phyloP scores from a whole-genome alignment of 768 basidiomycete species.

The Tylopilus felleus region DNA sequence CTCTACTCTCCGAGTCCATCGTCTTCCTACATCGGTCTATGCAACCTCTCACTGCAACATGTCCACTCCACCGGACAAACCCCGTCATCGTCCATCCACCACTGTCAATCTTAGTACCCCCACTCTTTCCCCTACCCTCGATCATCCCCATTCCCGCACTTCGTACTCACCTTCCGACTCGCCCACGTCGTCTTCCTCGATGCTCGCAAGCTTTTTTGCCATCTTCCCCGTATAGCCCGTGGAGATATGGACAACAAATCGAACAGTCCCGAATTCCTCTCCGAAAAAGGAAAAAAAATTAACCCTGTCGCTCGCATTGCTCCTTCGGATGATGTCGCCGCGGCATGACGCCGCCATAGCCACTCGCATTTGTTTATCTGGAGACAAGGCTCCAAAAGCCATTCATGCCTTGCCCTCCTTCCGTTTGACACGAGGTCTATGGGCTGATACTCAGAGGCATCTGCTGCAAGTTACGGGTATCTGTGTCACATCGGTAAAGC shows the following conservation, averaged over 20 bases:
- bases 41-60: conserved; percentile 28
- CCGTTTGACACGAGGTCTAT: conserved; percentile 58
- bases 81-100: conserved; percentile 12
- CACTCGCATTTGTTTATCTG: conserved; percentile 74
- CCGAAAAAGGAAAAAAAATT: conserved; percentile 17
- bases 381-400: conserved; percentile 56
- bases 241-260: conserved; percentile 76
- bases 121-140: conserved; percentile 18
- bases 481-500: conserved; percentile 98
- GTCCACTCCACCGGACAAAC: conserved; percentile 34
- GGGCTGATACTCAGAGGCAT: conserved; percentile 93
- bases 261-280: conserved; percentile 1
- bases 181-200: conserved; percentile 34
- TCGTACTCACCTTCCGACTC: conserved; percentile 21
- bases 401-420: conserved; percentile 52
- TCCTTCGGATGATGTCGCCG: conserved; percentile 60
- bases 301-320: conserved; percentile 28
- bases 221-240: conserved; percentile 90
- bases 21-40: conserved; percentile 50
- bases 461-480: conserved; percentile 95
- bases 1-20: conserved; percentile 29
- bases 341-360: too few relatives aligned
- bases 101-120: conserved; percentile 20
- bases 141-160: conserved; percentile 28
- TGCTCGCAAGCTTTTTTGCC: conserved; percentile 66